Conservation (phyloP, 1,139 yeast species). For the Yamadazyma blattariae region DNA sequence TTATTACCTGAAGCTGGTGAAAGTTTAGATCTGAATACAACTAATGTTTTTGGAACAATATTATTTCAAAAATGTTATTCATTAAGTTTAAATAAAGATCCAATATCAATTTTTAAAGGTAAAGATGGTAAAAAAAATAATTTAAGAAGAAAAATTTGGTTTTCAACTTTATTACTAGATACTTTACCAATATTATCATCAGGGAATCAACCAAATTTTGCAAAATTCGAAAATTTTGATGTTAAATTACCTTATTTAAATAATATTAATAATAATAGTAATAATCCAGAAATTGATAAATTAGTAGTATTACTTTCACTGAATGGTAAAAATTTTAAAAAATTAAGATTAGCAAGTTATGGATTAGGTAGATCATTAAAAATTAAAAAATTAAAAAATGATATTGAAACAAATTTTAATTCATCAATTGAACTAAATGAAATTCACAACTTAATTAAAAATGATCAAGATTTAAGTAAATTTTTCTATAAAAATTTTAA, state of each 20-base stretch:
- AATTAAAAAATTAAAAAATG: conserved; percentile 1
- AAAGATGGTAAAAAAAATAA: conserved; percentile 11
- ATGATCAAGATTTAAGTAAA: background rate
- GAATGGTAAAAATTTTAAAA: conserved; percentile 1
- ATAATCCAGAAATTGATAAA: conserved; percentile 24
- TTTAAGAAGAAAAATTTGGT: conserved; percentile 19
- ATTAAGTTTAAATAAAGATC: conserved; percentile 15
- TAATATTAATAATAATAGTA: conserved; percentile 13
- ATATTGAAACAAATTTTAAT: conserved; percentile 2
- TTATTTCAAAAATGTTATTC: conserved; percentile 14
- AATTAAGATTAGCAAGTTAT: background rate
- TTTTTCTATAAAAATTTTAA: conserved; percentile 4
- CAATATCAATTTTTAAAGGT: conserved; percentile 5
- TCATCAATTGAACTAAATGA: background rate
- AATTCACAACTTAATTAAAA: background rate
- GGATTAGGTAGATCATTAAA: conserved; percentile 1
- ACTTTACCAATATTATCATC: conserved; percentile 11
- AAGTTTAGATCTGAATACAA: conserved; percentile 11
- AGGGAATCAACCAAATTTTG: conserved; percentile 15
- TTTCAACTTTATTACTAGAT: conserved; percentile 15
- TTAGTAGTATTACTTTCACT: conserved; percentile 13
- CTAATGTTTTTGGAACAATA: conserved; percentile 8
- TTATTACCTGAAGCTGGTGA: conserved; percentile 22
- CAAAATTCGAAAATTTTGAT: conserved; percentile 14
- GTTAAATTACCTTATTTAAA: conserved; percentile 15